phyloP scores from a whole-genome alignment of 2,329 filamentous ascomycete genomes.

The Monilinia fructigena region DNA sequence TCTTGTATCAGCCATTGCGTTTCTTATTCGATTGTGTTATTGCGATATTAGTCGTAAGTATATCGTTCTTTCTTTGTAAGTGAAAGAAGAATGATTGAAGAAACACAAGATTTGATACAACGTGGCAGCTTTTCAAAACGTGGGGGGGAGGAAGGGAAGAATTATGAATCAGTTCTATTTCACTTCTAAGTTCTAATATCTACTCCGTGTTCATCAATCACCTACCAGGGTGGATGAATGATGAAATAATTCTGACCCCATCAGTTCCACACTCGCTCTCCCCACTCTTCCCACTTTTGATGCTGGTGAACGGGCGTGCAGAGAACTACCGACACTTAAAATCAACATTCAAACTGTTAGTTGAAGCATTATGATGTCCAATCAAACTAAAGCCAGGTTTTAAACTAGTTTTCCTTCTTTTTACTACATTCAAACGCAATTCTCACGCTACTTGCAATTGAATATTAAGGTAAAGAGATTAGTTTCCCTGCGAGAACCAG shows the following conservation, averaged over 20 bases:
- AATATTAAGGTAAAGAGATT: too few relatives aligned
- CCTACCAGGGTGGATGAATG: not conserved
- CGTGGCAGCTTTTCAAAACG: slow-evolving; percentile 9
- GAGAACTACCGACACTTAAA: too few relatives aligned
- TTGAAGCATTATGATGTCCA: too few relatives aligned
- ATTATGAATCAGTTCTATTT: not conserved
- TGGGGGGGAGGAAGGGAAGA: not conserved
- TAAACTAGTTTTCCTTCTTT: too few relatives aligned
- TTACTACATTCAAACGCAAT: too few relatives aligned
- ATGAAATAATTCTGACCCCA: too few relatives aligned
- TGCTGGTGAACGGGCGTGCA: not conserved
- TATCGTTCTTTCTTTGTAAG: not conserved
- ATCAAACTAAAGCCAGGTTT: too few relatives aligned
- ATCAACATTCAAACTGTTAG: too few relatives aligned
- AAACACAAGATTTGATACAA: not conserved
- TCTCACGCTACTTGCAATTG: too few relatives aligned
- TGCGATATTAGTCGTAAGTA: not conserved
- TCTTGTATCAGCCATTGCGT: slow-evolving; percentile 26
- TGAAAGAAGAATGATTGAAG: not conserved
- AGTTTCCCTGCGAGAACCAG: too few relatives aligned
- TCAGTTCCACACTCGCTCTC: too few relatives aligned
- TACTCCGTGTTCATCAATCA: not conserved
- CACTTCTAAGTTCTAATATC: too few relatives aligned
- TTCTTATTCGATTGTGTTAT: not conserved
- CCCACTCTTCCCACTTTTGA: not conserved